Evolutionary conservation across 306 rosid species (phyloP), one percentile per base, ranked within the genome.

Genomic region (Begonia loranthoides): DNA sequence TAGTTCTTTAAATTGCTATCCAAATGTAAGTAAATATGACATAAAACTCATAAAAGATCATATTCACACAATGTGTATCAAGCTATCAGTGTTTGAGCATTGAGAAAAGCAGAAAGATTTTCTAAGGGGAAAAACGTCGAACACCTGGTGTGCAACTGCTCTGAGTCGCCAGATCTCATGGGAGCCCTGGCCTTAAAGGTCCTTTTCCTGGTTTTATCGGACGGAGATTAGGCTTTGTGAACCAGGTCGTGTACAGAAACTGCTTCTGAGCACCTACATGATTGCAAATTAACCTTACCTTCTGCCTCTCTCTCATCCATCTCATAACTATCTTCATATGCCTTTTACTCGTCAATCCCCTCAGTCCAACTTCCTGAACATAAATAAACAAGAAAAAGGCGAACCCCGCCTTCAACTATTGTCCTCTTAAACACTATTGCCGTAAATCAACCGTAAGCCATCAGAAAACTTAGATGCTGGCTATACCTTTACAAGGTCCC

Each of bases 281-380:
- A 77, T 84, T 79, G 79, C 96, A 88, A 46, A 88, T 53, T 24
- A 74, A 78, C 15, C 84, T 83, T 49, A 84, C 63, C 87, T 79
- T 88, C 70, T 88, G 93, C 62, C 93, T 76, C 71, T 88, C 87
- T 68, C 87, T 79, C 96, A 88, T 81, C 96, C 96, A 88, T 69
- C 83, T 88, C 72, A 88, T 51, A 41, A 88, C 73, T 53, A 77
- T 57, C 65, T 88, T 84, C 95, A 88, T 84, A 46, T 84, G 96
- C 70, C 78, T 81, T 74, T 81, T 88, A 83, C 96, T 74, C 4
- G 76, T 59, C 70, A 88, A 71, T 39, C 87, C 95, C 67, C 78
- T 79, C 72, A 81, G 59, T 48, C 94, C 94, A 66, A 84, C 88
- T 39, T 84, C 80, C 93, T 84, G 59, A 47, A 64, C 55, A 49